phyloP scores from a whole-genome alignment of 352 stramenopile species.

The Elongisporangium anandrum region DNA sequence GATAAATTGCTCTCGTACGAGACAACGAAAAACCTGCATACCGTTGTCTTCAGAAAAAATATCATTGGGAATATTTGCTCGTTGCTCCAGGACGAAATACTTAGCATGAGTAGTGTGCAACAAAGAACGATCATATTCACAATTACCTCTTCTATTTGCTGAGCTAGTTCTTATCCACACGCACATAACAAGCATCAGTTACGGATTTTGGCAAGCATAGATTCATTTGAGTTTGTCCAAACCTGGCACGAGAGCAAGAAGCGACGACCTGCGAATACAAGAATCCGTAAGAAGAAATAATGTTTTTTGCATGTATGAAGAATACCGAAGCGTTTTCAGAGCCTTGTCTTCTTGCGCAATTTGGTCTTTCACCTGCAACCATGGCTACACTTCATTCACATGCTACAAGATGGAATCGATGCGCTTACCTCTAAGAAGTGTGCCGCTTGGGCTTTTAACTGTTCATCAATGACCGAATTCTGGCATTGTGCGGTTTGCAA shows the following conservation, averaged over 20 bases:
- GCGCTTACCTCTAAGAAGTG: neutral
- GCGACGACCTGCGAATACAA: neutral
- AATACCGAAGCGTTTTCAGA: neutral
- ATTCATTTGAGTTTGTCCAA: neutral
- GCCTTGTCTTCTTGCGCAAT: neutral
- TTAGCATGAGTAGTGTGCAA: neutral
- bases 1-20: neutral
- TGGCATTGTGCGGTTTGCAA: slow-evolving; percentile 2
- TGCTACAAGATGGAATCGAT: neutral
- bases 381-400: neutral
- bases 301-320: neutral
- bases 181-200: neutral
- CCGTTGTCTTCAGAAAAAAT: neutral
- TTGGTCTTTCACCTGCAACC: neutral
- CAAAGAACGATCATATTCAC: neutral
- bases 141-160: neutral
- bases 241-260: neutral
- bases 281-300: neutral
- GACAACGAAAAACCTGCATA: neutral
- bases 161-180: neutral
- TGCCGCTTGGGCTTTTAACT: neutral
- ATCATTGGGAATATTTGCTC: neutral
- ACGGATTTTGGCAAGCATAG: neutral
- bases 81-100: neutral
- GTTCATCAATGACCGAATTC: neutral